Evolutionary conservation across 108 stramenopile genomes (phyloP), one percentile per base, ranked within the genome.

Genomic region (Skeletonema costatum): DNA sequence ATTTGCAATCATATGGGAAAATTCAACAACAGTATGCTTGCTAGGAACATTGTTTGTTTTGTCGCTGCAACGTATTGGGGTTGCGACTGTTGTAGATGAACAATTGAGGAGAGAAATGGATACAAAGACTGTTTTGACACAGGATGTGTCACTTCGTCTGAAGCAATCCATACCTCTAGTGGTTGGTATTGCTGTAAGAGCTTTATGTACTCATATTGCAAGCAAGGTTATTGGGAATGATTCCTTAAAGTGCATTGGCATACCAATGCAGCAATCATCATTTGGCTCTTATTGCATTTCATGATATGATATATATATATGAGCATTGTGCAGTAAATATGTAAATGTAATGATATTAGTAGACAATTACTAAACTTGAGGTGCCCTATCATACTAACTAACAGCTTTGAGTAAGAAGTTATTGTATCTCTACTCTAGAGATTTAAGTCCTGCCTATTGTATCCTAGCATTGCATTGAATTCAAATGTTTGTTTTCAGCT

Each of bases 1-100:
- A 4, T 71, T 83, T 41, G 82, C 87, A 1, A 36, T 73, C 11
- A 75, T 87, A n/a, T 90, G 89, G 89, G 89, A 90, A 66, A 82
- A 85, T 67, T 80, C 83, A 32, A 60, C 35, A 16, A 87, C 82
- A 32, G 77, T 86, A 0, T 58, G 72, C 4, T 21, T 66, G 60
- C 62, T 88, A 9, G 74, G 74, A 1, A 17, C 67, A 21, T 39
- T 84, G 48, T 76, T 76, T 53, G 83, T 84, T 16, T 19, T 78
- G 2, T 75, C 77, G 30, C 63, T 84, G 61, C 83, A 84, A 48
- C 56, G 51, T 12, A 39, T 74, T 58, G 77, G 58, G 32, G 69
- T 78, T 51, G 69, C 64, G 19, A 65, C 48, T 46, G 77, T 78
- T 17, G 39, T 77, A 48, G 62, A 77, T 62, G 77, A 66, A 59